phyloP scores from a whole-genome alignment of 768 basidiomycete genomes.

The Amanita phalloides region DNA sequence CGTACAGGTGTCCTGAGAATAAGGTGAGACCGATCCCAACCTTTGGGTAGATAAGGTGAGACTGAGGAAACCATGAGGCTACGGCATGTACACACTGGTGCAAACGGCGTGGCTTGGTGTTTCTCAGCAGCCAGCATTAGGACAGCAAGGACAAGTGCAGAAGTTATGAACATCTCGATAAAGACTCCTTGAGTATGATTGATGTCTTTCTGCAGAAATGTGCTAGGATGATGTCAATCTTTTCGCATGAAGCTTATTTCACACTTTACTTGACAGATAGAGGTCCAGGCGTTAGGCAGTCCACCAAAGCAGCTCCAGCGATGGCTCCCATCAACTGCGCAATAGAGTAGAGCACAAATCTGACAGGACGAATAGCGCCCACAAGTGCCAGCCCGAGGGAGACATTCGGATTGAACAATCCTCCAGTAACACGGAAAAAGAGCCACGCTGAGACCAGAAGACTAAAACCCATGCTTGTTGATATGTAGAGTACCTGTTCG shows the following conservation, averaged over 20 bases:
- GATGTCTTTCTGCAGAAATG: conserved; percentile 31
- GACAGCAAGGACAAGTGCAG: conserved; percentile 47
- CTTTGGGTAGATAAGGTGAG: conserved; percentile 18
- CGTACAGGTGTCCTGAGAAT: conserved; percentile 52
- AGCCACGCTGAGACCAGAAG: conserved; percentile 57
- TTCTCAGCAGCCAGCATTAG: conserved; percentile 69
- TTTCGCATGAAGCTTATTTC: background rate
- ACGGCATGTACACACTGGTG: conserved; percentile 34
- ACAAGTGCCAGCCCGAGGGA: conserved; percentile 48
- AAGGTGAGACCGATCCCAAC: conserved; percentile 57
- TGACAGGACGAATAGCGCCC: conserved; percentile 41
- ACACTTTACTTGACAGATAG: conserved; percentile 42
- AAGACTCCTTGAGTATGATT: conserved; percentile 52
- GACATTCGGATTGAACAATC: conserved; percentile 57
- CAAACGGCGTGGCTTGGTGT: conserved; percentile 53
- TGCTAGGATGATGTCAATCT: conserved; percentile 24
- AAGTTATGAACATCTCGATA: conserved; percentile 64
- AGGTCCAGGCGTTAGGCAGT: conserved; percentile 41
- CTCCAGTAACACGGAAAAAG: conserved; percentile 53
- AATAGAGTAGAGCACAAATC: conserved; percentile 47
- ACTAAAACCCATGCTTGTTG: conserved; percentile 49
- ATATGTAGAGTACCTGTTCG: conserved; percentile 42
- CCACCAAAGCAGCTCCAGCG: conserved; percentile 43
- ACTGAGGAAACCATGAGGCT: background rate
- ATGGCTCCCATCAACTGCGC: conserved; percentile 56